Base-by-base conservation (phyloP, 768 basidiomycete genomes). In the Trametopsis cervina region DNA sequence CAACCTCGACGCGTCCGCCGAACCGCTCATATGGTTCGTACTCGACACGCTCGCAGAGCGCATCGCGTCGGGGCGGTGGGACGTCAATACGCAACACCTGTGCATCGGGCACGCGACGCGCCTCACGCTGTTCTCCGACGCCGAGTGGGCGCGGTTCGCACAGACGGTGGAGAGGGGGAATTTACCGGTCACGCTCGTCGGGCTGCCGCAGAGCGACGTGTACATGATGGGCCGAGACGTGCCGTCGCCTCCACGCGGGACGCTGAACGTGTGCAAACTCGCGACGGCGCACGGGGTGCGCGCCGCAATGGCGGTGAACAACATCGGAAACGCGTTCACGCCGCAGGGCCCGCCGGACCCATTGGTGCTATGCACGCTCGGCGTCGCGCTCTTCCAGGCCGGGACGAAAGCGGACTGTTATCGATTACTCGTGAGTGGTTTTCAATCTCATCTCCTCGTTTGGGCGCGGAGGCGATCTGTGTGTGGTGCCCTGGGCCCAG, bases 331-430 rank as follows among this genome's bases (percentile, higher is more conserved):
- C 54, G 76, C 78, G 24, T 85, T 83, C 60, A 83, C 77, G 27
- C 83, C 82, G 35, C 82, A 84, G 64, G 83, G 82, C 44, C 73
- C 72, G 22, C 58, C 77, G 38, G 81, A 82, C 65, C 80, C 81
- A 7, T 63, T 85, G n/a, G 68, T 71, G 4, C 63, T 84, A 45
- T 75, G 78, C 42, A 69, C 76, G 27, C 71, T 84, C 39, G 79
- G 76, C 17, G 75, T 80, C 10, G 76, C 72, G 2, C 53, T 82
- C 24, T 83, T 81, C 57, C 82, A 82, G 58, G 68, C 74, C 27
- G 79, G 75, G 11, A 78, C 73, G 13, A 66, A 67, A 17, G 54
- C 56, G 12, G 77, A 74, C 44, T 69, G 77, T 49, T 60, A 65
- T 47, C 67, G 63, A 6, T 70, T 83, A 24, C 54, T 76, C 50